Evolutionary conservation across 2,329 filamentous ascomycete genomes (phyloP).

Genomic region (Fusarium oligoseptatum): DNA sequence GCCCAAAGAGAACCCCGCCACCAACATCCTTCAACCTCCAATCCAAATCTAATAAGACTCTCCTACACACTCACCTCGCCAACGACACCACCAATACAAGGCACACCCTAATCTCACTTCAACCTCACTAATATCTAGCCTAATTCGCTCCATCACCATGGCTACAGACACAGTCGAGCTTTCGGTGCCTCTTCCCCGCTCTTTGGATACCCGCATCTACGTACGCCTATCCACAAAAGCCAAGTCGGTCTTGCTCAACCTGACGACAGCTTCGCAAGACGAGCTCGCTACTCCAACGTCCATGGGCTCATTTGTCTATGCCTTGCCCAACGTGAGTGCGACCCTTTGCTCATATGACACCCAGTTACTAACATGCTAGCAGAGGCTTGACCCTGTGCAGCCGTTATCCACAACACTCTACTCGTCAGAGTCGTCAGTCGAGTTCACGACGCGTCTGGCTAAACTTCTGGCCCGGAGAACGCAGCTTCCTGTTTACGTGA

Average conservation of each 20-base stretch:
- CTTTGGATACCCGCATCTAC: conserved; percentile 72
- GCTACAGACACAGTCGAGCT: conserved; percentile 55
- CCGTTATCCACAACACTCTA: conserved; percentile 85
- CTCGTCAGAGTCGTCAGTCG: conserved; percentile 79
- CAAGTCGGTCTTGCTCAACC: conserved; percentile 70
- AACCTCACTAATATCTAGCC: neutral
- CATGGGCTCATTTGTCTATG: conserved; percentile 93
- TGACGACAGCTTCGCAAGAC: conserved; percentile 69
- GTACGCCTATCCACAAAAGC: conserved; percentile 69
- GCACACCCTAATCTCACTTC: neutral
- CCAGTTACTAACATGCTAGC: conserved; percentile 25
- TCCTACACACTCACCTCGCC: neutral
- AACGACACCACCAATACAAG: neutral
- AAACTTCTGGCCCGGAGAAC: conserved; percentile 83
- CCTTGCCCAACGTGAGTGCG: conserved; percentile 83
- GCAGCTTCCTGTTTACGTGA: conserved; percentile 85
- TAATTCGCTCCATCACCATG: conserved; percentile 37
- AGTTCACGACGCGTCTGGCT: conserved; percentile 88
- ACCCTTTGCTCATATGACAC: conserved; percentile 11
- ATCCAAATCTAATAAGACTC: neutral
- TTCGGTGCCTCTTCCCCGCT: conserved; percentile 71
- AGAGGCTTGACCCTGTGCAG: conserved; percentile 69
- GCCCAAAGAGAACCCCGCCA: neutral
- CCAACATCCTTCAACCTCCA: conserved; percentile 1
- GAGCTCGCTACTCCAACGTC: conserved; percentile 64